Evolutionary conservation across 352 stramenopile genomes (phyloP).

Genomic region (Phytophthora litchii): DNA sequence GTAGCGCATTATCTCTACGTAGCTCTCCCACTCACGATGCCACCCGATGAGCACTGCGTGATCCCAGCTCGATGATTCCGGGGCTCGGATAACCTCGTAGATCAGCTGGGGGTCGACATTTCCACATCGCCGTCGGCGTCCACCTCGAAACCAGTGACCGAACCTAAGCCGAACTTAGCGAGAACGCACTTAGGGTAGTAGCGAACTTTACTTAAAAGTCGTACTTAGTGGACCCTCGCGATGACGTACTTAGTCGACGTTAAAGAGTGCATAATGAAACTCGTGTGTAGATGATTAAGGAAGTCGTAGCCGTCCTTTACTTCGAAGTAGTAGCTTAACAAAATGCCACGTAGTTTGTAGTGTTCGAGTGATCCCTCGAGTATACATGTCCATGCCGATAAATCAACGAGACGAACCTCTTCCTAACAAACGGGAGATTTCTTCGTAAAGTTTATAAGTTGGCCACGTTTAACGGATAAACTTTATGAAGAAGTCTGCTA

Average conservation of each 20-base stretch:
- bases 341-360: background rate
- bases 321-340: too few species aligned
- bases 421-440: background rate
- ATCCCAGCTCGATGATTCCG: slow-evolving; percentile 15
- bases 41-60: slow-evolving; percentile 1
- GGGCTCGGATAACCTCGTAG: slow-evolving; percentile 18
- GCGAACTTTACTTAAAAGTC: too few species aligned
- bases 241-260: too few species aligned
- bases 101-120: slow-evolving; percentile 21
- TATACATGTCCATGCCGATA: background rate
- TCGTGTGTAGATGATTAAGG: too few species aligned
- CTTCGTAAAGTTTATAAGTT: background rate
- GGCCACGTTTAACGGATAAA: too few species aligned
- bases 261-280: too few species aligned
- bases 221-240: too few species aligned
- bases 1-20: background rate
- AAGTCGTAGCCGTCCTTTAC: too few species aligned
- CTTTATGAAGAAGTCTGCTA: too few species aligned
- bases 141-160: background rate
- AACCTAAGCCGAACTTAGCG: background rate
- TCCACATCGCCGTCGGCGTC: slow-evolving; percentile 15
- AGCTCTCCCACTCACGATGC: background rate
- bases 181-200: too few species aligned
- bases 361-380: background rate
- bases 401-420: background rate